Base-by-base conservation (phyloP, 163 green algal genomes). In the Prototheca wickerhamii region DNA sequence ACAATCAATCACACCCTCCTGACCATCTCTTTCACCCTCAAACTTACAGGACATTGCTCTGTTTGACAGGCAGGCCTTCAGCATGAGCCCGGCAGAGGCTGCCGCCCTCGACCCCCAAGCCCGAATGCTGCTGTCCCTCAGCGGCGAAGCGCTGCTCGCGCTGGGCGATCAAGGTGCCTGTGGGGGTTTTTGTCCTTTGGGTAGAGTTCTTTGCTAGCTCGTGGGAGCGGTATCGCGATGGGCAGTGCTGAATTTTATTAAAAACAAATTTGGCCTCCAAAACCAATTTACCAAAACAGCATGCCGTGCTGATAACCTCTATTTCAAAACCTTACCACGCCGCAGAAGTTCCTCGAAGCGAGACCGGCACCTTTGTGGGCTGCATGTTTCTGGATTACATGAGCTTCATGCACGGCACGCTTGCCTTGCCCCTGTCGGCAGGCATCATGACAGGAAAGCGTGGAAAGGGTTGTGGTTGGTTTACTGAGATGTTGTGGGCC, bases 351-450 rank as follows among this genome's bases (percentile, higher is more conserved):
- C 17, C 50, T 8, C 60, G 10, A 59, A 51, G 30, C 63, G 62
- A 64, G 64, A 68, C 61, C 60, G 69, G 57, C 52, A 58, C 30
- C 1, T 77, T 77, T 56, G 69, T 81, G 33, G 69, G 63, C n/a
- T 63, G 81, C 2, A 77, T 82, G 70, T 69, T 73, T 28, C 64
- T 63, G 8, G 65, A 65, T 54, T 64, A 61, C 51, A 65, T 77
- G 53, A 64, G 49, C 33, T 58, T 54, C 33, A 33, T 65, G 20
- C 31, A 53, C 52, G 32, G 49, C 23, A 20, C 33, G 2, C 10
- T 43, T 58, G 76, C 73, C 20, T 31, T 58, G 4, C 54, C 54
- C 0, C 28, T 82, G 6, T 70, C 43, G 0, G 61, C 64, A 1
- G 46, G 44, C 15, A 33, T 79, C 29, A 69, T 64, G 17, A 78